These are phyloP conservation scores for Quercus suber DNA, from an alignment of 306 rosid species.

Conservation along the genomic window DNA sequence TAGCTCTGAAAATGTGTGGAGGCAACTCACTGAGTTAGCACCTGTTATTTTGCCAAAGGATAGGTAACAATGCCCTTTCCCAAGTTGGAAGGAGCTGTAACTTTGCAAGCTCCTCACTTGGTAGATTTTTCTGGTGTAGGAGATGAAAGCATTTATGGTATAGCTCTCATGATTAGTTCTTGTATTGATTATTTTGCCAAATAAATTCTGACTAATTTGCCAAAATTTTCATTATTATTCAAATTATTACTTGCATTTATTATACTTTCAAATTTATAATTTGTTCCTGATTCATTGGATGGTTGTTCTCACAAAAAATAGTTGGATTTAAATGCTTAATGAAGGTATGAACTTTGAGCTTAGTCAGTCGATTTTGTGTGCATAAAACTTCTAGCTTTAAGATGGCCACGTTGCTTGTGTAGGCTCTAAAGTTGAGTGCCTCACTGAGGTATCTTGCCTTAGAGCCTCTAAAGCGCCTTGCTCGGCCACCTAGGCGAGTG, in stretches of 20 bases:
- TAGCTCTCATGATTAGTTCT: conserved; percentile 34
- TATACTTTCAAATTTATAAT: neutral
- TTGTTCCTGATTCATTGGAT: neutral
- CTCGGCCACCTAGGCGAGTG: too few species aligned
- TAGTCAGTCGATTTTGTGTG: neutral
- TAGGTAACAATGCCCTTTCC: conserved; percentile 66
- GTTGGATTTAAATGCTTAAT: neutral
- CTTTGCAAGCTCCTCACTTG: conserved; percentile 87
- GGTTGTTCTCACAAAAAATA: neutral
- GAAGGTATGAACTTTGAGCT: neutral
- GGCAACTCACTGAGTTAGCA: conserved; percentile 69
- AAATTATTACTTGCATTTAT: neutral
- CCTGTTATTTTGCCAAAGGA: conserved; percentile 86
- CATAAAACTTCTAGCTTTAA: neutral
- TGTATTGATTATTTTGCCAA: neutral
- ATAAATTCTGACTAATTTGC: neutral
- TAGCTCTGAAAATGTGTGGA: conserved; percentile 34
- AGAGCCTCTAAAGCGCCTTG: too few species aligned
- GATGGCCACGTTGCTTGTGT: too few species aligned
- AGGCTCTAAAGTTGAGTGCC: too few species aligned
- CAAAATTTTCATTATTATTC: neutral
- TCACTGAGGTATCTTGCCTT: too few species aligned
- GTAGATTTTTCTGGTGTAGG: conserved; percentile 91
- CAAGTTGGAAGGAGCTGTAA: conserved; percentile 80
- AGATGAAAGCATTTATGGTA: conserved; percentile 77